Evolutionary conservation across 805 yeast species (phyloP), one percentile per base, ranked within the genome.

Genomic region (Lipomyces orientalis): DNA sequence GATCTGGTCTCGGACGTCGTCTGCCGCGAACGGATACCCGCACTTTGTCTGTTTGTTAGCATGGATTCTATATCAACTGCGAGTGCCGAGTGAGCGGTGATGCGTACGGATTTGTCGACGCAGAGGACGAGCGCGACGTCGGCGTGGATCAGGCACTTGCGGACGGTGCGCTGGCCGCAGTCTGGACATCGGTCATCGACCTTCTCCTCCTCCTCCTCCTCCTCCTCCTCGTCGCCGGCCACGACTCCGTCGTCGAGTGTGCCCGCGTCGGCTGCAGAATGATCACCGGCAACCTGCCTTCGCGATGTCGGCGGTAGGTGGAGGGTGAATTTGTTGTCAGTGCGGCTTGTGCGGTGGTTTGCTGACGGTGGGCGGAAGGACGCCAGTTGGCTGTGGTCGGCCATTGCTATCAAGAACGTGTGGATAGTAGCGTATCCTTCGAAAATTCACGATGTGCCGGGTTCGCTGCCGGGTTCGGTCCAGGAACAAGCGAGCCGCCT

Each of bases 11-110:
- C 33, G 5, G 22, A 52, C 14, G 12, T 33, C 14, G 14, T 39
- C 61, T 55, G 58, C 61, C 19, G 29, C 54, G 49, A 66, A 66
- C 16, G 69, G 69, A 59, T 52, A 66, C 3, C 58, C 33, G 29
- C 69, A 66, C 69, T 66, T 37, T 6, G 29, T 19, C 12, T 4
- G 19, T 31, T 9, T 19, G 14, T 5, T 33, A 33, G 39, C 39
- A 0, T 19, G 19, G 19, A 16, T 22, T 16, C 31, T 6, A 4
- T 3, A 2, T 22, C 19, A 16, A 33, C 8, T 16, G 12, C 34
- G 5, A 33, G 12, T 2, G n/a, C 14, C 16, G 12, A 3, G 14
- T 5, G 35, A 35, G 9, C 25, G 52, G 12, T 19, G 54, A 29
- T 16, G 16, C 59, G 22, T 35, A 62, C 65, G 25, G 59, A 14